Conservation (phyloP, 2,329 filamentous ascomycete genomes). For the Aspergillus sp. region DNA sequence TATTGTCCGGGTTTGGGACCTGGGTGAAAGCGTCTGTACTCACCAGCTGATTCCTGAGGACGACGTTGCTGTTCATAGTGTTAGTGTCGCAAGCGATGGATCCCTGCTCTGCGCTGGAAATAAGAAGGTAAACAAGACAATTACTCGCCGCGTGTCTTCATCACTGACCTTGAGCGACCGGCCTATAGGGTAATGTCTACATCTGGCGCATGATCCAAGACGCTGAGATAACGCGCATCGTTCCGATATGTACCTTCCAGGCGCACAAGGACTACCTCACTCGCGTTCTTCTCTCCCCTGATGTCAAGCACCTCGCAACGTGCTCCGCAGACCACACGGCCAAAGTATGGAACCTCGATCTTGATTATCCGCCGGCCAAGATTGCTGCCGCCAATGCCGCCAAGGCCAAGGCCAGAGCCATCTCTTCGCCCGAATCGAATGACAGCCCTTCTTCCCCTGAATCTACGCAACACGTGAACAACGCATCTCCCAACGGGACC, state of each 20-base stretch:
- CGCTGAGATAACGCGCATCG: conserved; percentile 77
- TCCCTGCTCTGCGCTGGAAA: conserved; percentile 91
- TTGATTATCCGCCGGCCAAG: conserved; percentile 53
- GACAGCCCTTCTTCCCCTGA: conserved; percentile 21
- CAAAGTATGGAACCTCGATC: conserved; percentile 93
- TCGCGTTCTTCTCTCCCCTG: conserved; percentile 84
- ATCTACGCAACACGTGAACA: conserved; percentile 23
- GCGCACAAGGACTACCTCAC: conserved; percentile 93
- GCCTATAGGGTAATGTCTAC: conserved; percentile 82
- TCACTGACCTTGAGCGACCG: conserved; percentile 3
- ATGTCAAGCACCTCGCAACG: conserved; percentile 91
- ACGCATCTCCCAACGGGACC: conserved; percentile 24
- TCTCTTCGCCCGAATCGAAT: conserved; percentile 14
- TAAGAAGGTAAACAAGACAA: conserved; percentile 64
- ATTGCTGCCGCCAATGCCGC: conserved; percentile 31
- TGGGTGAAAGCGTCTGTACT: conserved; percentile 95
- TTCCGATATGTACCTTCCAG: conserved; percentile 84
- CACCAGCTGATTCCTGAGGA: conserved; percentile 96
- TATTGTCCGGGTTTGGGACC: conserved; percentile 92
- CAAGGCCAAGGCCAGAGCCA: conserved; percentile 22
- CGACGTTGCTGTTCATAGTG: conserved; percentile 88
- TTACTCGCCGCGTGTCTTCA: not conserved
- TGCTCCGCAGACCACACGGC: conserved; percentile 93
- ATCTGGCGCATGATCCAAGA: conserved; percentile 92
- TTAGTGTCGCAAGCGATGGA: conserved; percentile 94